Evolutionary conservation across 805 yeast species (phyloP).

Genomic region (Hanseniaspora guilliermondii): DNA sequence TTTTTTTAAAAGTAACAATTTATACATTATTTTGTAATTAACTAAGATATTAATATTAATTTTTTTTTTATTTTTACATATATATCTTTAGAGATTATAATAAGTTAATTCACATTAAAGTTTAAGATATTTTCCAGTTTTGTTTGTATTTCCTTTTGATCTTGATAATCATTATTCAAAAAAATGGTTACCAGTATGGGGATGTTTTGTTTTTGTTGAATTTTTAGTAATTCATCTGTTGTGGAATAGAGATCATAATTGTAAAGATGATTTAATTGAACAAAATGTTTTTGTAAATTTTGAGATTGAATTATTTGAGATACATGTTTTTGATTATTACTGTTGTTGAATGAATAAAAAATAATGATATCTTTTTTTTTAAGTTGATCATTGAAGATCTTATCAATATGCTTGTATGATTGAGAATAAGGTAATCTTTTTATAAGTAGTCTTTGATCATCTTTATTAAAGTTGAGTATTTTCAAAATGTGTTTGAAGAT

Average conservation of each 20-base stretch:
- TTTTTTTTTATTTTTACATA: neutral
- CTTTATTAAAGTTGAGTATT: neutral
- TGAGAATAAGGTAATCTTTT: constrained; percentile 8
- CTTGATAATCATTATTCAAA: neutral
- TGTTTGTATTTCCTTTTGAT: neutral
- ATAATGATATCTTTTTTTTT: neutral
- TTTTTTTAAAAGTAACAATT: no score
- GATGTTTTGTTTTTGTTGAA: constrained; percentile 1
- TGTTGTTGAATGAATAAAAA: constrained; percentile 8
- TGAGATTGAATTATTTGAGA: constrained; percentile 4
- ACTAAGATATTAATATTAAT: neutral
- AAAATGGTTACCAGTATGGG: constrained; percentile 11
- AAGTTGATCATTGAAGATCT: neutral
- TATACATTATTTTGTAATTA: no score
- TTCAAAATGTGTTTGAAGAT: neutral
- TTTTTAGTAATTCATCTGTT: constrained; percentile 4
- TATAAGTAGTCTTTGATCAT: neutral
- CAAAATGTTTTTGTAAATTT: neutral
- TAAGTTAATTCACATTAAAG: neutral
- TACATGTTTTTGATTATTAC: constrained; percentile 11
- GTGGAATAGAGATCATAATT: constrained; percentile 1
- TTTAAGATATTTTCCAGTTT: constrained; percentile 1
- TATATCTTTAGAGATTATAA: no score
- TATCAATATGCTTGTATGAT: constrained; percentile 7
- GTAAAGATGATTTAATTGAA: constrained; percentile 5